Base-by-base conservation (phyloP, 768 basidiomycete genomes). In the Exidia glandulosa region DNA sequence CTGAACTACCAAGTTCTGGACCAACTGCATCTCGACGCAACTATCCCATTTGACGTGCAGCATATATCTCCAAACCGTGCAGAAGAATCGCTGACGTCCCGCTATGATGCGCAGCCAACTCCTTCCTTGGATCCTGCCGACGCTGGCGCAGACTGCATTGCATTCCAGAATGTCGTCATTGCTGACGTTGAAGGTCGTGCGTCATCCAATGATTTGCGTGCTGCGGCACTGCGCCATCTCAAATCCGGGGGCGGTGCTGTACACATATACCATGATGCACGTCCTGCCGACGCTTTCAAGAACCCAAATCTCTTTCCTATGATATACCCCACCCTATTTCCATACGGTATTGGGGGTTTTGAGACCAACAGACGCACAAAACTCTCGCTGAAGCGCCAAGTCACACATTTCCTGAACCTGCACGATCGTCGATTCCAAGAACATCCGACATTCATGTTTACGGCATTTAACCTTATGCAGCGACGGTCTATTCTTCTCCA, bases 271-370 rank as follows among this genome's bases (percentile, higher is more conserved):
- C 62, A 63, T 1, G 63, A 62, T 13, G 32, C 27, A 30, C 59
- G 32, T 5, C 66, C 66, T 16, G 36, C 62, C 27, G 41, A 61
- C 13, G 64, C 65, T 25, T 37, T 33, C 25, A 56, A 66, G 4
- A 65, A 65, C 57, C 65, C 66, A 2, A 37, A 45, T 10, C 54
- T 67, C 29, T 67, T 48, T 57, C 63, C 61, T 14, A 56, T 36
- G 31, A 36, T 67, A 29, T 67, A 61, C 60, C 66, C 66, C 32
- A 66, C 65, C 30, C 59, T 67, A 10, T 67, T 67, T 27, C 66
- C 66, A 32, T 66, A 64, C 29, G 66, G 66, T 27, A 59, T 64
- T 19, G 66, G 66, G 14, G 63, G 62, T 58, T 59, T 67, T 32
- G 65, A 67, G 62, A 50, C 16, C 5, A 5, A n/a, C 16, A 16